These are phyloP conservation scores for Colletotrichum phormii DNA, from an alignment of 2,329 filamentous ascomycete species.

Conservation along the genomic window DNA sequence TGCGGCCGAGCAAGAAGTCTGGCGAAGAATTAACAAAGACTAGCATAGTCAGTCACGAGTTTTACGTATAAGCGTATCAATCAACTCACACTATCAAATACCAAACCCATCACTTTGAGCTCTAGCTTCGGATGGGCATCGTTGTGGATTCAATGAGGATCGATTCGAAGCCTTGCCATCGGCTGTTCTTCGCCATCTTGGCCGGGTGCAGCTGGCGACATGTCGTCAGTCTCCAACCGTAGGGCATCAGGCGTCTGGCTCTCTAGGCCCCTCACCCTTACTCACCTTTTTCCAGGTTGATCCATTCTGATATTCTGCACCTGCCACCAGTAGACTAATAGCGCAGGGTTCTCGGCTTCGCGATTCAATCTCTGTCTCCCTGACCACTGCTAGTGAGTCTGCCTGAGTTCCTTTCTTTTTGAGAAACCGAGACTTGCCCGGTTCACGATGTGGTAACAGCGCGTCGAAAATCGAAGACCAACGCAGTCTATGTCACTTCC, in stretches of 20 bases:
- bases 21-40: constrained; percentile 72
- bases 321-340: not conserved
- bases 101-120: not conserved
- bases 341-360: constrained; percentile 16
- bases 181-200: not conserved
- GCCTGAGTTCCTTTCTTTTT: constrained; percentile 12
- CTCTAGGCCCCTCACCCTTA: constrained; percentile 2
- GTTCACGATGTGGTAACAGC: constrained; percentile 13
- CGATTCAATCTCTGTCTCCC: not conserved
- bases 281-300: constrained; percentile 9
- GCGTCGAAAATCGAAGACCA: constrained; percentile 1
- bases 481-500: not conserved
- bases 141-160: not conserved
- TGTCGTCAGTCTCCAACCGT: constrained; percentile 12
- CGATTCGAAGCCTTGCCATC: not conserved
- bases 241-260: constrained; percentile 18
- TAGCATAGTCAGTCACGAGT: constrained; percentile 42
- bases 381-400: not conserved
- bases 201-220: not conserved
- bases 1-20: constrained; percentile 70
- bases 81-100: not conserved
- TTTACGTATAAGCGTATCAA: not conserved
- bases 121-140: not conserved
- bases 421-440: constrained; percentile 8
- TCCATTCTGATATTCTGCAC: not conserved